Conservation (phyloP, 148 eudicot species). For the Limonium bicolor region DNA sequence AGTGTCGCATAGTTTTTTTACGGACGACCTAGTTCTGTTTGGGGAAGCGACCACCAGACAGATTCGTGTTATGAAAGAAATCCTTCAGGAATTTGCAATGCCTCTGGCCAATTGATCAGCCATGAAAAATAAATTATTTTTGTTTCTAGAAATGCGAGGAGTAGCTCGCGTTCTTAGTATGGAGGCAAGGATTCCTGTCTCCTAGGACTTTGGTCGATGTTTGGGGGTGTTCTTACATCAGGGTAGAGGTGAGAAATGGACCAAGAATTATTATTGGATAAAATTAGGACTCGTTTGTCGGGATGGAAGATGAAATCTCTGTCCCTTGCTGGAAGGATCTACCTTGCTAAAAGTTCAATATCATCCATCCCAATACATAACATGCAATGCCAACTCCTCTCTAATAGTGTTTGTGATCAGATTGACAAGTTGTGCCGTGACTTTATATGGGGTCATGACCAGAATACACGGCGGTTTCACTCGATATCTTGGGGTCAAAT, state of each 20-base stretch:
- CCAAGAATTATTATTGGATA: not conserved
- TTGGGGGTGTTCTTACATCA: not conserved
- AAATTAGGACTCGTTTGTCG: not conserved
- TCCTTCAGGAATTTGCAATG: not conserved
- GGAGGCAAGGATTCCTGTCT: not conserved
- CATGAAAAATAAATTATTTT: not conserved
- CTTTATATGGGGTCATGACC: not conserved
- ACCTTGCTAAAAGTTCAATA: not conserved
- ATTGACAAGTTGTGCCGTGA: not conserved
- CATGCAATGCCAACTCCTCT: not conserved
- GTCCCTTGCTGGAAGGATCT: not conserved
- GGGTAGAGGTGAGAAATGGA: not conserved
- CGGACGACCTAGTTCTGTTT: conserved; percentile 3
- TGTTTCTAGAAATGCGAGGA: not conserved
- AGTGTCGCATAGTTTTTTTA: not conserved
- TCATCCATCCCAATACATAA: not conserved
- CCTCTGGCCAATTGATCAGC: no score
- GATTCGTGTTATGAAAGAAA: not conserved
- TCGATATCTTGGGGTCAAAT: not conserved
- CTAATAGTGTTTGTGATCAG: not conserved
- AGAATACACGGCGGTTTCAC: not conserved
- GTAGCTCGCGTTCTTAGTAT: not conserved
- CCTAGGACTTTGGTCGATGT: not conserved
- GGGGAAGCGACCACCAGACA: not conserved
- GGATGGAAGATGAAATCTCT: not conserved